Conservation (phyloP, 2,329 filamentous ascomycete genomes). For the Alternaria gaisen region DNA sequence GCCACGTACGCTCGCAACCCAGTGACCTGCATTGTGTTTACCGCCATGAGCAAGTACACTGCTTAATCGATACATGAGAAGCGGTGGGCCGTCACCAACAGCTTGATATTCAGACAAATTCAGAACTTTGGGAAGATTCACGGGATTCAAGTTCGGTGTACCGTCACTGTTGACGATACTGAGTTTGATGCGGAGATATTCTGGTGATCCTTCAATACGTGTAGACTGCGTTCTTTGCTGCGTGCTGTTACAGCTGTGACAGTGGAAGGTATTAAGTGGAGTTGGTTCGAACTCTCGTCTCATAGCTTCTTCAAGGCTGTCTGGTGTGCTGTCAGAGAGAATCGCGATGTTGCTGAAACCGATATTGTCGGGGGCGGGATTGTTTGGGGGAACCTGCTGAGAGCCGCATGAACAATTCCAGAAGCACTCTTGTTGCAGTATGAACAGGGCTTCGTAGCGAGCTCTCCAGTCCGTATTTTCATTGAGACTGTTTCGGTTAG, state of each 20-base stretch:
- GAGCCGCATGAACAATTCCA: background rate
- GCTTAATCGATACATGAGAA: background rate
- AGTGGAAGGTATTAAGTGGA: background rate
- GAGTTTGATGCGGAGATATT: constrained; percentile 1
- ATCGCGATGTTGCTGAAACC: background rate
- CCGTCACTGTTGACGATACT: background rate
- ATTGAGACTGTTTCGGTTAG: background rate
- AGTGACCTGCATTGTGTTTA: background rate
- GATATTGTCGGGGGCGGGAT: background rate
- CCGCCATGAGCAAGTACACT: background rate
- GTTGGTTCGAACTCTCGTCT: background rate
- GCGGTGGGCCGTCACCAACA: background rate
- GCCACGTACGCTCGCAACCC: background rate
- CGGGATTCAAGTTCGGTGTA: background rate
- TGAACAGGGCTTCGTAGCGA: background rate
- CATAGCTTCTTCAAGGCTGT: background rate
- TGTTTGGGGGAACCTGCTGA: background rate
- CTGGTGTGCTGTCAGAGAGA: background rate
- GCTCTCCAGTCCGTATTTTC: background rate
- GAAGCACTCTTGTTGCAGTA: background rate
- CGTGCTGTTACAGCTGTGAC: background rate
- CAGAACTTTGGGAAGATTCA: background rate
- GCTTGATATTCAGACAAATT: background rate
- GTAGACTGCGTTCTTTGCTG: background rate
- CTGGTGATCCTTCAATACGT: background rate